Conservation (phyloP, 2,329 filamentous ascomycete species). For the Xylariaceae sp. region DNA sequence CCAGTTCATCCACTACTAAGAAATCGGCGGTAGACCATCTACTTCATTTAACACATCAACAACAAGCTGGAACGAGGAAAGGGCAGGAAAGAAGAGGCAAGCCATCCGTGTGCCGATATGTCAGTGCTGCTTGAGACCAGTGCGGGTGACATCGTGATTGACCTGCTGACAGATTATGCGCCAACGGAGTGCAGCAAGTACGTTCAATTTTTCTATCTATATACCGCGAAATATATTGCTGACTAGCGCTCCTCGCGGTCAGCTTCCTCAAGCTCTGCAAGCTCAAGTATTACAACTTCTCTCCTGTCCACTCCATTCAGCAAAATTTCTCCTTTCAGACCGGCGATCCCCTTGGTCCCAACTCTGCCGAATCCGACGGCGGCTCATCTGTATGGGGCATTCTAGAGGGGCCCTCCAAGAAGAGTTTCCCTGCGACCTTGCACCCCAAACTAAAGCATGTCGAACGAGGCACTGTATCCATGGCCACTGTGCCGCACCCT, state of each 20-base stretch:
- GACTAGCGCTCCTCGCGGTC: slow-evolving; percentile 56
- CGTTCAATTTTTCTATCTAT: slow-evolving; percentile 46
- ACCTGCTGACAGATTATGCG: slow-evolving; percentile 85
- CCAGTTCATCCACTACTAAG: no score
- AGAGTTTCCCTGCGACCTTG: slow-evolving; percentile 83
- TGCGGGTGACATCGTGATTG: slow-evolving; percentile 91
- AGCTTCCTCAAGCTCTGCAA: slow-evolving; percentile 99
- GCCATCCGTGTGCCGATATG: slow-evolving; percentile 59
- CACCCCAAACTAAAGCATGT: slow-evolving; percentile 86
- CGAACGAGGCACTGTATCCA: slow-evolving; percentile 91
- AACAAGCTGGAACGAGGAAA: no score
- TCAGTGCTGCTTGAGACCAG: slow-evolving; percentile 94
- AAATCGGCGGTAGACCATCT: no score
- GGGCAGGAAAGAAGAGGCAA: not conserved
- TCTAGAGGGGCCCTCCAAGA: slow-evolving; percentile 70
- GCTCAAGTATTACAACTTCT: slow-evolving; percentile 98
- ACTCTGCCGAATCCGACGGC: slow-evolving; percentile 84
- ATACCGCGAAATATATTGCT: slow-evolving; percentile 45
- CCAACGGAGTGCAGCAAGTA: slow-evolving; percentile 96
- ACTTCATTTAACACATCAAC: no score
- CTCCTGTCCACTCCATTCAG: slow-evolving; percentile 88
- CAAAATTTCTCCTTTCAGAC: slow-evolving; percentile 97
- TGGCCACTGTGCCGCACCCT: slow-evolving; percentile 85
- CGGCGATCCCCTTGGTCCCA: slow-evolving; percentile 89
- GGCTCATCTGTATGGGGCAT: slow-evolving; percentile 93